A percentile compares a stretch with the other conserved stretches of the same genome.
Evolutionary conservation across 2,329 filamentous ascomycete genomes (phyloP).

Genomic region (Fusarium haematococcum): DNA sequence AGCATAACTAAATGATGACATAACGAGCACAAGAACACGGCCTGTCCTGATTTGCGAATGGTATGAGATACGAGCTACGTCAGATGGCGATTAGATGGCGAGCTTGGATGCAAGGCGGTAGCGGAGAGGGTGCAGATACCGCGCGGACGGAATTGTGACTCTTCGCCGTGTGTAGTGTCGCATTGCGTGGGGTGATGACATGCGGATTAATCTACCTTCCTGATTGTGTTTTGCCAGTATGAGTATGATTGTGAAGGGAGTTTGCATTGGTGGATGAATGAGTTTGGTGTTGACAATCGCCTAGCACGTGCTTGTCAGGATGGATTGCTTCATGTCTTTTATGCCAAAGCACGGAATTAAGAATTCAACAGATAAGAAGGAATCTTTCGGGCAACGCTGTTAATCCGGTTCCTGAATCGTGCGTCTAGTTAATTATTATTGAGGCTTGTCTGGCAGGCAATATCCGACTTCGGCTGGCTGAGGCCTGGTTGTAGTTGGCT

Average conservation of each 20-base stretch:
- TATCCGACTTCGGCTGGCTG: not conserved
- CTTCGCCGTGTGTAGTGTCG: not conserved
- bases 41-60: not conserved
- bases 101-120: not conserved
- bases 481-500: not conserved
- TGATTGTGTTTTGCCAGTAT: not conserved
- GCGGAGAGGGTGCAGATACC: not conserved
- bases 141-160: not conserved
- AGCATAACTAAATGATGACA: conserved; percentile 1
- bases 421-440: not conserved
- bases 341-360: not conserved
- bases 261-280: not conserved
- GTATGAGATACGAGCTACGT: not conserved
- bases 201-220: not conserved
- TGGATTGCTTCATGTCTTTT: conserved; percentile 10
- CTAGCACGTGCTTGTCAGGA: conserved; percentile 12
- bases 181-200: not conserved
- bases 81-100: not conserved
- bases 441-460: not conserved
- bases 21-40: not conserved
- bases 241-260: not conserved
- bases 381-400: not conserved
- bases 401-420: not conserved
- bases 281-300: not conserved
- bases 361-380: not conserved